Evolutionary conservation across 257 asterid species (phyloP).

Genomic region (Oldenlandia corymbosa): DNA sequence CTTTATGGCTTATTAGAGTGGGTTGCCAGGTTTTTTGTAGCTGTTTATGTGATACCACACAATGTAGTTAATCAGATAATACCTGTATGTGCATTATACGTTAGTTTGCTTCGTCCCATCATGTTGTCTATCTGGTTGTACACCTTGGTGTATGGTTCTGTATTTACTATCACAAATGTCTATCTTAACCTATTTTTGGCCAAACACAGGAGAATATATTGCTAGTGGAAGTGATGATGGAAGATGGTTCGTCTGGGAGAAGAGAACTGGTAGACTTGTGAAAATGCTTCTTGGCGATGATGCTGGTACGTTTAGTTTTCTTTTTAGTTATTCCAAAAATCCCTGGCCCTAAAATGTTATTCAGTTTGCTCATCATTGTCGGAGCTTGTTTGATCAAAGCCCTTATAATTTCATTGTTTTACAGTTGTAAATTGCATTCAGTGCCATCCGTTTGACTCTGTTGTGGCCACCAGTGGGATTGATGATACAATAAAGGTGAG

Average conservation of each 20-base stretch:
- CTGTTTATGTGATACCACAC: no score
- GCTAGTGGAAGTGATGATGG: slow-evolving; percentile 99
- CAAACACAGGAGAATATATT: slow-evolving; percentile 72
- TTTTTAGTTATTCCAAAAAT: neutral
- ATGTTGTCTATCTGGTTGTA: no score
- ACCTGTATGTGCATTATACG: no score
- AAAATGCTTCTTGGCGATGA: slow-evolving; percentile 93
- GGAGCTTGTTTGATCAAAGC: slow-evolving; percentile 10
- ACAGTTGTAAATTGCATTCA: slow-evolving; percentile 96
- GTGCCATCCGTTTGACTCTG: slow-evolving; percentile 83
- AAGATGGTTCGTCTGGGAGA: slow-evolving; percentile 97
- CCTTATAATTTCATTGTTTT: slow-evolving; percentile 13
- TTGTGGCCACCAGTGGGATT: slow-evolving; percentile 93
- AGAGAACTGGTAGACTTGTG: slow-evolving; percentile 71
- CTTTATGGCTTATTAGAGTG: no score
- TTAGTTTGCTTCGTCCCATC: no score
- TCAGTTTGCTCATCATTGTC: neutral
- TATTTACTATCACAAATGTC: neutral
- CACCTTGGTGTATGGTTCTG: neutral
- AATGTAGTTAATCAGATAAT: no score
- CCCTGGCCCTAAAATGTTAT: neutral
- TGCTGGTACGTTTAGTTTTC: slow-evolving; percentile 43
- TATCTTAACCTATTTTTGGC: neutral
- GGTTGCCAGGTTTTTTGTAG: no score
- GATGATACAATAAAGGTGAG: slow-evolving; percentile 93